Conservation (phyloP, 805 yeast genomes). For the Debaryomyces tyrocola region DNA sequence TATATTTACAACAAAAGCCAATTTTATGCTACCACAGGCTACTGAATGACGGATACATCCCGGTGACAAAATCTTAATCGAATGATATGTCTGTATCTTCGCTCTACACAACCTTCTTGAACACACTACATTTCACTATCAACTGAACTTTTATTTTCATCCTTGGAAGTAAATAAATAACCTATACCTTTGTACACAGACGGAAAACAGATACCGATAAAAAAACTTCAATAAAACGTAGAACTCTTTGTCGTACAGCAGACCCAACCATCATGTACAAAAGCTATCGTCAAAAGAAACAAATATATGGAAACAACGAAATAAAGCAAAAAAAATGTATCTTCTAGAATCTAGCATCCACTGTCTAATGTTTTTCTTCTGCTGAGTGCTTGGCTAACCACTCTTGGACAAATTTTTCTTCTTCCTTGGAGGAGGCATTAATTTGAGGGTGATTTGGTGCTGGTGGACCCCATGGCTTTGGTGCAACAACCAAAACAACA, state of each 20-base stretch:
- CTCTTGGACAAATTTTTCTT: constrained; percentile 76
- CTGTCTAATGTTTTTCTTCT: constrained; percentile 29
- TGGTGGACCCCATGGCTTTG: constrained; percentile 72
- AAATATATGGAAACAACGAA: background rate
- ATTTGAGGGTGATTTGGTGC: constrained; percentile 65
- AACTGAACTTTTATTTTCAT: background rate
- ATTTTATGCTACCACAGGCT: too few species aligned
- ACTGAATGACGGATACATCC: too few species aligned
- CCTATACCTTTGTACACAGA: background rate
- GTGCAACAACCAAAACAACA: constrained; percentile 60
- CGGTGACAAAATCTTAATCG: too few species aligned
- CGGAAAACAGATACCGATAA: background rate
- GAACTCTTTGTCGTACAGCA: background rate
- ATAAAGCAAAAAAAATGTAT: background rate
- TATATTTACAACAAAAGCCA: too few species aligned
- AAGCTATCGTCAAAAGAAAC: background rate
- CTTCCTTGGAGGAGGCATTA: constrained; percentile 80
- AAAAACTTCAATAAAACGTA: too few species aligned
- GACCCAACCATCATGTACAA: background rate
- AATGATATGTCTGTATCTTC: too few species aligned
- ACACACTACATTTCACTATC: too few species aligned
- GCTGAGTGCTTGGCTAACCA: constrained; percentile 56
- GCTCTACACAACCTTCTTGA: too few species aligned
- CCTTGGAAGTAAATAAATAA: background rate
- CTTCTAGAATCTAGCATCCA: background rate